These are phyloP conservation scores for Entophlyctis helioformis DNA, from an alignment of 192 early-diverging fungal genomes.

Conservation along the genomic window DNA sequence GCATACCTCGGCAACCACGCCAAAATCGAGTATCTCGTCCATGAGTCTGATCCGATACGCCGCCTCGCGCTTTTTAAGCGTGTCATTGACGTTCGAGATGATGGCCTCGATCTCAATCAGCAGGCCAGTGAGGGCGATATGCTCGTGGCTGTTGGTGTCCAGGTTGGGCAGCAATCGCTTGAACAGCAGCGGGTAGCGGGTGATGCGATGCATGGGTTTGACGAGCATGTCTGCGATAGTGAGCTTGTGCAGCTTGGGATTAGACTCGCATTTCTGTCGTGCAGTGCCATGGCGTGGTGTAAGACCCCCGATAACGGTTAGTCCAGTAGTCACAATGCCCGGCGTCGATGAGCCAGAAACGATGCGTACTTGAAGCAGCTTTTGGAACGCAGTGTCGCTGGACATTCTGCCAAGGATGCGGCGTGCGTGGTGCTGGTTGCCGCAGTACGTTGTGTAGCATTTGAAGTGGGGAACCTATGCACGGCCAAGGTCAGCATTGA, in stretches of 20 bases:
- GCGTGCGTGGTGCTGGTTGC: slow-evolving; percentile 28
- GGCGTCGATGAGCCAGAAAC: neutral
- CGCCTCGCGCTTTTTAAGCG: slow-evolving; percentile 24
- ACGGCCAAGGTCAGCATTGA: no score
- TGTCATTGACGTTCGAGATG: slow-evolving; percentile 28
- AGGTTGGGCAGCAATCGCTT: slow-evolving; percentile 23
- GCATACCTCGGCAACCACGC: slow-evolving; percentile 28
- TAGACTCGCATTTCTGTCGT: slow-evolving; percentile 32
- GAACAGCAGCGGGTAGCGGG: slow-evolving; percentile 34
- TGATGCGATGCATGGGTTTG: slow-evolving; percentile 41
- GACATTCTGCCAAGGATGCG: slow-evolving; percentile 9
- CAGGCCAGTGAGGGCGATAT: slow-evolving; percentile 16
- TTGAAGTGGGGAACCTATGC: no score
- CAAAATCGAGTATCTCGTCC: slow-evolving; percentile 39
- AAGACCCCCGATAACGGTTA: neutral
- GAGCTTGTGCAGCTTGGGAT: slow-evolving; percentile 31
- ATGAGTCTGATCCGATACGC: slow-evolving; percentile 25
- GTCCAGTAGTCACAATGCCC: neutral
- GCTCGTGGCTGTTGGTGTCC: slow-evolving; percentile 5
- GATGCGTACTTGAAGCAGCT: slow-evolving; percentile 7
- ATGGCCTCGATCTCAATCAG: slow-evolving; percentile 25
- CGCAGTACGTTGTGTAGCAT: slow-evolving; percentile 25
- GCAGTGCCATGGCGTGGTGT: neutral
- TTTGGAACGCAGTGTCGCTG: slow-evolving; percentile 10
- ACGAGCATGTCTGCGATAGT: slow-evolving; percentile 25